Conservation (phyloP, 2,329 filamentous ascomycete genomes). For the Calonectria pauciramosa region DNA sequence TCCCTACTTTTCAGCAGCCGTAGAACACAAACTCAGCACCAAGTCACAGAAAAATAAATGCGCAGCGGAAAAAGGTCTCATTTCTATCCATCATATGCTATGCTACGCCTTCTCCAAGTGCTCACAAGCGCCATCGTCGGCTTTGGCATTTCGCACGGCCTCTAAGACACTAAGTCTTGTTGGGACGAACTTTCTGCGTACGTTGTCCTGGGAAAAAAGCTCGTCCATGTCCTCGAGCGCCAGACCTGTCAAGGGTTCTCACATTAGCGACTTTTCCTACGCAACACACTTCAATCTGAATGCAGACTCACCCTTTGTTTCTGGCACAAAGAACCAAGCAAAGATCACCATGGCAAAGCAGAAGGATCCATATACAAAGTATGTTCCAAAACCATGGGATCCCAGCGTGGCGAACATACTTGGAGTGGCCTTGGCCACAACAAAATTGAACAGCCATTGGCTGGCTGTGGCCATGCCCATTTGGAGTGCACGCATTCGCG, state of each 20-base stretch:
- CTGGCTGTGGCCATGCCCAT: conserved; percentile 31
- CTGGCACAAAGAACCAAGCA: conserved; percentile 21
- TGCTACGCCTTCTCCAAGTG: conserved; percentile 9
- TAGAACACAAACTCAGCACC: not conserved
- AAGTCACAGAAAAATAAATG: not conserved
- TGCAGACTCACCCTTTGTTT: conserved; percentile 15
- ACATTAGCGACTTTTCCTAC: not conserved
- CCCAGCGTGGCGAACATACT: conserved; percentile 31
- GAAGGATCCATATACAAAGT: conserved; percentile 30
- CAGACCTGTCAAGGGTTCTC: not conserved
- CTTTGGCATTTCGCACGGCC: not conserved
- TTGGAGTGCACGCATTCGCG: conserved; percentile 28
- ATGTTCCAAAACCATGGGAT: conserved; percentile 22
- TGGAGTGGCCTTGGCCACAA: conserved; percentile 24
- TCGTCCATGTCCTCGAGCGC: conserved; percentile 23
- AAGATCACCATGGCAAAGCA: conserved; percentile 26
- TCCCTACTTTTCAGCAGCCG: not conserved
- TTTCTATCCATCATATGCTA: not conserved
- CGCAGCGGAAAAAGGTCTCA: not conserved
- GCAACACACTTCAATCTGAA: not conserved
- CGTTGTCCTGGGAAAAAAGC: conserved; percentile 14
- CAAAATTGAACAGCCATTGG: conserved; percentile 33
- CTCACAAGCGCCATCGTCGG: not conserved
- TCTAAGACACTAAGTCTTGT: not conserved
- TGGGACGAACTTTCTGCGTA: conserved; percentile 16